Percentiles rank a stretch among this genome's conserved stretches.
Evolutionary conservation across 1,139 yeast species (phyloP).

Genomic region (Chernovozyma sophiae-reginae): DNA sequence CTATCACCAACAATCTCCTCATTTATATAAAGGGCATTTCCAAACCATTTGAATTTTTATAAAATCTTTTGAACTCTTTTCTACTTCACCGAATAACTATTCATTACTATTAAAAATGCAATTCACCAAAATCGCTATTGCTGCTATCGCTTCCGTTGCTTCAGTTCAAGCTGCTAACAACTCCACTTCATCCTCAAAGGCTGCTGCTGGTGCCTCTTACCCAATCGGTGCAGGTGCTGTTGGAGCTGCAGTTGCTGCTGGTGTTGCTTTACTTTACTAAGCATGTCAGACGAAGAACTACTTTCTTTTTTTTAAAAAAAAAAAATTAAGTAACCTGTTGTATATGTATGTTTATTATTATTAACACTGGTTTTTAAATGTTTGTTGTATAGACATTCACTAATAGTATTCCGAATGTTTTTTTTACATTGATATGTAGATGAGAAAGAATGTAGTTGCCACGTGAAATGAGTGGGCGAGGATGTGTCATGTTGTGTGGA

Average conservation of each 20-base stretch:
- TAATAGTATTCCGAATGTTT: conserved; percentile 6
- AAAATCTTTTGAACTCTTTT: no score
- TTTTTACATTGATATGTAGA: no score
- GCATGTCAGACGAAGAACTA: conserved; percentile 7
- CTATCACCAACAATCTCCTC: background rate
- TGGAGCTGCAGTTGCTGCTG: conserved; percentile 75
- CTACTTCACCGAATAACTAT: no score
- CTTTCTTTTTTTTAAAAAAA: background rate
- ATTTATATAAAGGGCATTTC: conserved; percentile 1
- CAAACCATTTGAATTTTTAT: no score
- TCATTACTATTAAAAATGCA: conserved; percentile 51
- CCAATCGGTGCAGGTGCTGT: conserved; percentile 57
- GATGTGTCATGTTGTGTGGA: no score
- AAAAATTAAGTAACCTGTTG: conserved; percentile 1
- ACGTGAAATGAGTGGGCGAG: no score
- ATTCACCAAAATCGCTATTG: conserved; percentile 49
- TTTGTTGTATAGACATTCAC: conserved; percentile 4
- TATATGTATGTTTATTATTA: conserved; percentile 6
- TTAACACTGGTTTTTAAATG: conserved; percentile 2
- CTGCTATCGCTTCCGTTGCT: conserved; percentile 45
- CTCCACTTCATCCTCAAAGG: conserved; percentile 32
- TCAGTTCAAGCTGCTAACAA: conserved; percentile 44
- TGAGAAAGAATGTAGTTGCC: no score
- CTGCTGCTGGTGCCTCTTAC: conserved; percentile 49
- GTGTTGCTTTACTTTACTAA: conserved; percentile 66